Evolutionary conservation across 202 grass and related monocot genomes (phyloP).

Genomic region (Saccharum hybrid): DNA sequence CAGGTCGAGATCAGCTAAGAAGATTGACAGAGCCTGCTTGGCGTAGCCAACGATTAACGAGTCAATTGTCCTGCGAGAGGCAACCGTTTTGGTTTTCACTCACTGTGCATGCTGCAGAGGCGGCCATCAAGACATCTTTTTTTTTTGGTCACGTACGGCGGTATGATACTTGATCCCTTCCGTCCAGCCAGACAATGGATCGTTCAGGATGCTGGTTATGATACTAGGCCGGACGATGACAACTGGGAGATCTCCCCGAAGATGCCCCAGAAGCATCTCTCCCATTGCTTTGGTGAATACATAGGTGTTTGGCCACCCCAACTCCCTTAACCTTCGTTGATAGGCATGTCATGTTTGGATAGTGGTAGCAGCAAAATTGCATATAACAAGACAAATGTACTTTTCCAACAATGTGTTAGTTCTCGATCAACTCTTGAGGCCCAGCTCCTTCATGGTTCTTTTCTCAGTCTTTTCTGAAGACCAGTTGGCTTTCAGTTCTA

Average conservation of each 20-base stretch:
- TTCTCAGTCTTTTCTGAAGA: too few species aligned
- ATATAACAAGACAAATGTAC: too few species aligned
- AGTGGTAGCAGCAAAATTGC: neutral
- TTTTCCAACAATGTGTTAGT: neutral
- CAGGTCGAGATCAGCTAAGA: neutral
- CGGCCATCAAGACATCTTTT: too few species aligned
- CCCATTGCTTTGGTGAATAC: constrained; percentile 71
- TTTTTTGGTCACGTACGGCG: neutral
- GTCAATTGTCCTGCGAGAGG: constrained; percentile 52
- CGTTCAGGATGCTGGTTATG: constrained; percentile 48
- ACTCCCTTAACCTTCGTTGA: constrained; percentile 41
- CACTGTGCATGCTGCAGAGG: too few species aligned
- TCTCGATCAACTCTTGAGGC: too few species aligned
- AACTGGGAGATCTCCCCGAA: constrained; percentile 46
- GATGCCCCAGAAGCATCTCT: constrained; percentile 51
- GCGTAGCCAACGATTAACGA: constrained; percentile 48
- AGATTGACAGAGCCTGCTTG: constrained; percentile 44
- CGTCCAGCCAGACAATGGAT: constrained; percentile 65
- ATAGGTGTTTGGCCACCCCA: constrained; percentile 65
- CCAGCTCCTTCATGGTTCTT: too few species aligned
- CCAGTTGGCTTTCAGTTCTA: too few species aligned
- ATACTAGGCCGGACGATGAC: constrained; percentile 58
- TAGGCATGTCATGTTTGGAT: neutral
- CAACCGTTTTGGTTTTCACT: too few species aligned
- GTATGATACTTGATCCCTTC: constrained; percentile 61